Evolutionary conservation across 2,329 filamentous ascomycete genomes (phyloP), one percentile per base, ranked within the genome.

Genomic region (Hirsutella rhossiliensis): DNA sequence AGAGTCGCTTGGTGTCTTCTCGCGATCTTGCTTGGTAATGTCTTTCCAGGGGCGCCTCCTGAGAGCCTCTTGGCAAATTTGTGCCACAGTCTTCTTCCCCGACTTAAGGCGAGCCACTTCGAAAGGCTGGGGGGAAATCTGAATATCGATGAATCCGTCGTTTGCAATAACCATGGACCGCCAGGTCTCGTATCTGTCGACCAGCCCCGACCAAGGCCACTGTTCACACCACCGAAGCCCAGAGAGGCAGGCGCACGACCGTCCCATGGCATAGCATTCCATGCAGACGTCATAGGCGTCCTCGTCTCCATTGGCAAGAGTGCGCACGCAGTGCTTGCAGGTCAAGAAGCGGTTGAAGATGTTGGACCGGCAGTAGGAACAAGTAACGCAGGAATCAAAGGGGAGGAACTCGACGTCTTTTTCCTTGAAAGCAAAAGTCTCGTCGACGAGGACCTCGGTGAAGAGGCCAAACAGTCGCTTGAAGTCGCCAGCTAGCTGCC

Each of bases 231-330:
- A 98, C 48, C 77, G 79, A 11, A 95, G 74, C 18, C 80, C 80
- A 4, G 89, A 94, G 42, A 94, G 75, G 56, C 92, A 98, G 3
- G 77, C 78, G 59, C 92, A 98, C 39, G 89, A 95, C 42, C 92
- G 79, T 19, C 92, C 92, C 84, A 97, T 94, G n/a, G 81, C 84
- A 57, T 94, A 98, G 58, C 92, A 98, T 53, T 98, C 92, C 85
- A 98, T 89, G 57, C 92, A 98, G 19, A 98, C 75, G 60, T 98
- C 92, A 59, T 97, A 98, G 0, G 86, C 86, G 56, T 97, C 86
- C 44, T 87, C 82, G 15, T 74, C 78, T 29, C 80, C 84, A 47
- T 75, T 75, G 11, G 75, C 68, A 18, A 86, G 70, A 41, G 73
- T 69, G 31, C 82, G 73, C 39, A 87, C 76, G 60, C 92, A 98